Base-by-base conservation (phyloP, 768 basidiomycete genomes). In the Tricholoma matsutake region DNA sequence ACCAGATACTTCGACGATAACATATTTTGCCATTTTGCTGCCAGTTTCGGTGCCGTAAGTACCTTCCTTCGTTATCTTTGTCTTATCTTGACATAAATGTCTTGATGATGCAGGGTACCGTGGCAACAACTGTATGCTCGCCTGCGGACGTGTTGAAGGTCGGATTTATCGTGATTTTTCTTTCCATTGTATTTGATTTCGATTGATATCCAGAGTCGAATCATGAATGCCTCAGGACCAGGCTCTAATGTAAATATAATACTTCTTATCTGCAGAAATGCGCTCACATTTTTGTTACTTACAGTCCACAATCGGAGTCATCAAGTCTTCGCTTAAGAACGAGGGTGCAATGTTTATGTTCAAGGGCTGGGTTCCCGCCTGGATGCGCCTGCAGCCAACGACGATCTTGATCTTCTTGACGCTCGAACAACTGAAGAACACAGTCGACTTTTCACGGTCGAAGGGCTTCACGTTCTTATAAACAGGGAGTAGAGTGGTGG, bases 291-390 rank as follows among this genome's bases (percentile, higher is more conserved):
- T 18, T 7, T 41, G 16, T 34, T 32, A 11, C n/a, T 34, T 32
- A 11, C 65, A 88, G 87, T 91, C 89, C 1, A 90, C 92, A 0
- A 63, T 94, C 28, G 80, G 74, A 6, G 88, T 90, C 43, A 91
- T 94, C 69, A 79, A 81, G 18, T 65, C 79, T 10, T 89, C 91
- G 18, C 76, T 94, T 62, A 79, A 82, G 61, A 86, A 75, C 63
- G 92, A 94, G 66, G 92, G 92, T 13, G 72, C 90, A 3, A 89
- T 88, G 84, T 94, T 94, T 81, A 90, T 94, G 88, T 92, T 94
- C 80, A 92, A 92, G 71, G 92, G 92, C 63, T 94, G 92, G 92
- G 73, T 94, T 8, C 92, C 92, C 0, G 91, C 92, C 10, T 94
- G 91, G 91, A 83, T 84, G 56, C 81, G 92, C 71, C 80, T 94